These are phyloP conservation scores for Phytophthora rubi DNA, from an alignment of 352 stramenopile genomes.

Conservation along the genomic window DNA sequence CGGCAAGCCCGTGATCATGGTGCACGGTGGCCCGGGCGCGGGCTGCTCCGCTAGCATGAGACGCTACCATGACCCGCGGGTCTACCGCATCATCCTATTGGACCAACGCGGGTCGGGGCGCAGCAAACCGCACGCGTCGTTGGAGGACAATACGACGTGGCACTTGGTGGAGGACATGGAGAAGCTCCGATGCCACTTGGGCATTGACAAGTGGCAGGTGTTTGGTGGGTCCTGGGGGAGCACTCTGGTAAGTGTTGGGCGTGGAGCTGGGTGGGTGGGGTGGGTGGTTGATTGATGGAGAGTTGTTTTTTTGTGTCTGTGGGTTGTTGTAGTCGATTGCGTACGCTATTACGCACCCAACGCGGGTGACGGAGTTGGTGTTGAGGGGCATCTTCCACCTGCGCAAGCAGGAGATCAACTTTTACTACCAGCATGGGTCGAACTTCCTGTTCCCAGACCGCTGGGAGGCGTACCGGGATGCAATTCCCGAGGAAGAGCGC, in stretches of 20 bases:
- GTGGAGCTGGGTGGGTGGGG: not conserved
- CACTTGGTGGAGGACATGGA: conserved; percentile 95
- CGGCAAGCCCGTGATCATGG: conserved; percentile 92
- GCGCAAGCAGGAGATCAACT: conserved; percentile 91
- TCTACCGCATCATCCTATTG: conserved; percentile 93
- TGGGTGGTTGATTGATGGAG: not conserved
- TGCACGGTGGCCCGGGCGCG: conserved; percentile 93
- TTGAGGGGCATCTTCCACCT: conserved; percentile 94
- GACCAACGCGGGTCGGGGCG: conserved; percentile 94
- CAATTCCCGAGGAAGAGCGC: conserved; percentile 88
- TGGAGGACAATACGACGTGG: conserved; percentile 93
- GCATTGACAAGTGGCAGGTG: conserved; percentile 93
- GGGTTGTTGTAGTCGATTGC: conserved; percentile 67
- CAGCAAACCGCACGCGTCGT: conserved; percentile 84
- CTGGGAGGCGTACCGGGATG: conserved; percentile 90
- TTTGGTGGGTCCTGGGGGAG: conserved; percentile 96
- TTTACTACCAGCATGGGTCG: conserved; percentile 92
- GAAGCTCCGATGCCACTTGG: conserved; percentile 82
- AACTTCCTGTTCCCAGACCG: conserved; percentile 92
- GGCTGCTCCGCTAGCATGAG: conserved; percentile 90
- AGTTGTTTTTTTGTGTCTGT: not conserved
- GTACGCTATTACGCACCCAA: conserved; percentile 92
- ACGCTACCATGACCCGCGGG: conserved; percentile 91
- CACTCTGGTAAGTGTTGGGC: conserved; percentile 68
- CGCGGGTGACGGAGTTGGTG: conserved; percentile 86